Percentiles rank a stretch among this genome's conserved stretches.
phyloP scores from a whole-genome alignment of 23 red algal species.

The Gracilaria vermiculophylla region DNA sequence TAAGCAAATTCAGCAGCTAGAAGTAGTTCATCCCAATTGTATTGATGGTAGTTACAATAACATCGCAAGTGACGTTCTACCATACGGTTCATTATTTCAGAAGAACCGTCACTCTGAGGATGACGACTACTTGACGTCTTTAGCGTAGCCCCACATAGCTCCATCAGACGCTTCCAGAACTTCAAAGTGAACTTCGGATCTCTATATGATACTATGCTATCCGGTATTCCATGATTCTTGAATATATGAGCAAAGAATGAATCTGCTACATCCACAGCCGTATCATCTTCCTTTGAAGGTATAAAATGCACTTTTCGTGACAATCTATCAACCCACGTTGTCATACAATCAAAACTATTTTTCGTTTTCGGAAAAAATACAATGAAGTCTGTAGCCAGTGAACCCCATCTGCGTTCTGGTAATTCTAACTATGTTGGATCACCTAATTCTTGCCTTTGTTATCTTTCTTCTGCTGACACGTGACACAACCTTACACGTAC shows the following conservation, averaged over 20 bases:
- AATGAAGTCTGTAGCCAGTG: constrained; percentile 24
- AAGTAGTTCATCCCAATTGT: constrained; percentile 16
- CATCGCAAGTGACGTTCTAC: not conserved
- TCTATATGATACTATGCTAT: not conserved
- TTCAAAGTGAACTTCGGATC: constrained; percentile 26
- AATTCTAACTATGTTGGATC: not conserved
- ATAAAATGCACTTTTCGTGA: constrained; percentile 26
- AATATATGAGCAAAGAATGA: constrained; percentile 15
- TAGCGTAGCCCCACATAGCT: not conserved
- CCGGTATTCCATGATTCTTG: constrained; percentile 6
- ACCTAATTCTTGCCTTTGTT: not conserved
- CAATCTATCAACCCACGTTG: constrained; percentile 5
- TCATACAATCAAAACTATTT: constrained; percentile 1
- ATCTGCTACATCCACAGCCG: not conserved
- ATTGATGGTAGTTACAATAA: not conserved
- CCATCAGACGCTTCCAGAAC: not conserved
- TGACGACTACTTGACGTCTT: not conserved
- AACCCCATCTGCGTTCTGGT: constrained; percentile 2
- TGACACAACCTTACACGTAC: not conserved
- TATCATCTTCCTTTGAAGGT: not conserved
- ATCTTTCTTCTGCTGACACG: constrained; percentile 23
- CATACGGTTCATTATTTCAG: constrained; percentile 19
- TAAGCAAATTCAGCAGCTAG: constrained; percentile 25
- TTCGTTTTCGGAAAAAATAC: not conserved
- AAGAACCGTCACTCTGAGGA: constrained; percentile 16